Evolutionary conservation across 257 asterid species (phyloP), one percentile per base, ranked within the genome.

Genomic region (Penstemon davidsonii): DNA sequence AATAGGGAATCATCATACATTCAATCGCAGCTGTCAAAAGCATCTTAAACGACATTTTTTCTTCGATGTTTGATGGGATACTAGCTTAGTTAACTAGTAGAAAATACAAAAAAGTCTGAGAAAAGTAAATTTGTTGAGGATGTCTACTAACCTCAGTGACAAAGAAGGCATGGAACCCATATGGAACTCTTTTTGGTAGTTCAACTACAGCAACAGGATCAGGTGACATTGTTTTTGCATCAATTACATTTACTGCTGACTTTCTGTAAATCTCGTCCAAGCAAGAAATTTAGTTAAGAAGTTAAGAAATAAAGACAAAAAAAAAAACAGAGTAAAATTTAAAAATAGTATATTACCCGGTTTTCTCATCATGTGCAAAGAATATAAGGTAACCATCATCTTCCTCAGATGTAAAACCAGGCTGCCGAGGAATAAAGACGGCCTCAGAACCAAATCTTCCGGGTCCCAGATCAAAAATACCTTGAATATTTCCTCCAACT

Each of bases 361-460:
- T 84, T 52, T 78, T 82, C 82, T 88, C 99, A 72, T 94, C 93
- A 73, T 91, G 96, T 43, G 55, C 85, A 63, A 94, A 94, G 96
- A 84, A 87, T 71, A 94, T 94, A 86, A 94, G 81, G 91, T 91
- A 91, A 71, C 99, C 99, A 72, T 88, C 93, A 19, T 94, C 99
- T 84, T 94, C 99, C 78, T 90, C 99, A 66, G 95, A 81, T 44
- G 78, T 44, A 45, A 74, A 79, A 25, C 93, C 96, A 75, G 91
- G 83, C 71, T 83, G 80, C 41, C 85, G 84, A 3, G 97, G 96
- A 71, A 94, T 90, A 75, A 90, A 91, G 42, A 94, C 60, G 58
- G 99, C 97, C 82, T 94, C 99, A 5, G 99, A 94, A 70, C 99
- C 99, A 73, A 85, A 94, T 76, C 87, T 83, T 62, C 95, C 85